These are phyloP conservation scores for Candida nonsorbophila DNA, from an alignment of 805 yeast species.

Conservation along the genomic window DNA sequence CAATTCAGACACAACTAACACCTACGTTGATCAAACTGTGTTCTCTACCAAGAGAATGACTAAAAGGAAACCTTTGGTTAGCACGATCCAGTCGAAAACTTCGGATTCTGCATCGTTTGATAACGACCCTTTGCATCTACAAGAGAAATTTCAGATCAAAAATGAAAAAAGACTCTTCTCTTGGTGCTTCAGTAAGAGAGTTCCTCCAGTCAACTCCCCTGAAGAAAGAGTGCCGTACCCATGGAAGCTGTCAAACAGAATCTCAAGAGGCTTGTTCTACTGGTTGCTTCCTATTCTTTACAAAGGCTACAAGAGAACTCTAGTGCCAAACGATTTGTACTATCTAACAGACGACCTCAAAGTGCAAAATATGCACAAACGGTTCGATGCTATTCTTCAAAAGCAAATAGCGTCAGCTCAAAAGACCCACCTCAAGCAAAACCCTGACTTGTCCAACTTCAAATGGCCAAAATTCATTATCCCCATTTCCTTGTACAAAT, in stretches of 20 bases:
- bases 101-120: conserved; percentile 1
- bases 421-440: conserved; percentile 13
- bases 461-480: conserved; percentile 37
- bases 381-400: conserved; percentile 20
- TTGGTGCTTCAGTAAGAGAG: conserved; percentile 42
- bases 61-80: conserved; percentile 5
- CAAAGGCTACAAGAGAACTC: conserved; percentile 37
- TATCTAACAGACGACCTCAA: conserved; percentile 28
- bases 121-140: conserved; percentile 1
- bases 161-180: conserved; percentile 50
- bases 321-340: conserved; percentile 34
- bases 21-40: conserved; percentile 9
- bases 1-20: conserved; percentile 12
- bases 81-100: conserved; percentile 5
- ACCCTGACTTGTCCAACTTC: conserved; percentile 19
- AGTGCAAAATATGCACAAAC: conserved; percentile 29
- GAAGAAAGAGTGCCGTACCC: conserved; percentile 51
- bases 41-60: not conserved
- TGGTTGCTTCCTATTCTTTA: conserved; percentile 36
- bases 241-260: conserved; percentile 30
- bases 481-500: conserved; percentile 41
- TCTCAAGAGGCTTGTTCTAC: conserved; percentile 35
- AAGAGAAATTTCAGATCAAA: conserved; percentile 11
- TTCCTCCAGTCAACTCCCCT: conserved; percentile 46
- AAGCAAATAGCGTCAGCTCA: conserved; percentile 14